Conservation (phyloP, 1,139 yeast species). For the Candida sp. region DNA sequence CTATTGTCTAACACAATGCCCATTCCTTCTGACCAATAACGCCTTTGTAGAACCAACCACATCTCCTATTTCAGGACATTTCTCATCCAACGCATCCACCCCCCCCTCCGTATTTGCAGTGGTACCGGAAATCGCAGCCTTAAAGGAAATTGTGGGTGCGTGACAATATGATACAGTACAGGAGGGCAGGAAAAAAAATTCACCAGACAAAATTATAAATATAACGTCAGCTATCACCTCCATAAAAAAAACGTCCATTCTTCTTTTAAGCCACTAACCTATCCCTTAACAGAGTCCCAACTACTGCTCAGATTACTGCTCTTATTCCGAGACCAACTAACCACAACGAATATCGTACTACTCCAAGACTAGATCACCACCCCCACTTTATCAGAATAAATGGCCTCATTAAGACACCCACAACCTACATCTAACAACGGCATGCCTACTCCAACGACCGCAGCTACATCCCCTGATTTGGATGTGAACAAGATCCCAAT, state of each 20-base stretch:
- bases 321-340: not conserved
- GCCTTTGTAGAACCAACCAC: not conserved
- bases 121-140: not conserved
- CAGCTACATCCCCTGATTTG: conserved; percentile 8
- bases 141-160: not conserved
- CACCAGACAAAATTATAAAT: conserved; percentile 1
- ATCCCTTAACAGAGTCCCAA: not conserved
- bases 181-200: not conserved
- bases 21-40: not conserved
- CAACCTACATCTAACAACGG: conserved; percentile 4
- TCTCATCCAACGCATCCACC: not conserved
- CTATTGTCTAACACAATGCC: not conserved
- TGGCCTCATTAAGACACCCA: conserved; percentile 9
- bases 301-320: not conserved
- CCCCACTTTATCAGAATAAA: not conserved
- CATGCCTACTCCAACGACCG: conserved; percentile 5
- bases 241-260: not conserved
- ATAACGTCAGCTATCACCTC: not conserved
- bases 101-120: not conserved
- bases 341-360: not conserved
- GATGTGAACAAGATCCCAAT: conserved; percentile 17
- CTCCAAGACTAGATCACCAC: not conserved
- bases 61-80: not conserved
- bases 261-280: not conserved
- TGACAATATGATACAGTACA: not conserved